phyloP scores from a whole-genome alignment of 768 basidiomycete species.

The Termitomyces sp. region DNA sequence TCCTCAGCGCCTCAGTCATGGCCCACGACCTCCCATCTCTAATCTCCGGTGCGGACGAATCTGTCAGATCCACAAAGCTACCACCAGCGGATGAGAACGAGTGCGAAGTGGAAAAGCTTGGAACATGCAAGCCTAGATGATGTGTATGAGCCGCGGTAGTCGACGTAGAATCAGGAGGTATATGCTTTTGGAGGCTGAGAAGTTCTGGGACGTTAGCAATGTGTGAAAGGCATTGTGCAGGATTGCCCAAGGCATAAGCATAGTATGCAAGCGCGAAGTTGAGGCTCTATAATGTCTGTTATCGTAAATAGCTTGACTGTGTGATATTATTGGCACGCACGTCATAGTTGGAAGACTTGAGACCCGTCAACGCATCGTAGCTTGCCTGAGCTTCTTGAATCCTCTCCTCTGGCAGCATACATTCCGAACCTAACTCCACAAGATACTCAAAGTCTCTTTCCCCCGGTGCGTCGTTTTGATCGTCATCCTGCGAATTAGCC shows the following conservation, averaged over 20 bases:
- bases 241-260: constrained; percentile 69
- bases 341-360: constrained; percentile 49
- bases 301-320: not conserved
- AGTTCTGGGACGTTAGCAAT: constrained; percentile 52
- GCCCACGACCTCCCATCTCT: constrained; percentile 71
- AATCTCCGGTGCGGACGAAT: constrained; percentile 46
- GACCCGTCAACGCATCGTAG: constrained; percentile 48
- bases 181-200: constrained; percentile 47
- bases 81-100: constrained; percentile 47
- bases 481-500: constrained; percentile 44
- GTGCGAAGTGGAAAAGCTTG: constrained; percentile 25
- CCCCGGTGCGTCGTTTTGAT: constrained; percentile 41
- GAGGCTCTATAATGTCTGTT: constrained; percentile 46
- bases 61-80: constrained; percentile 40
- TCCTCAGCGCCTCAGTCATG: constrained; percentile 67
- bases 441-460: constrained; percentile 29
- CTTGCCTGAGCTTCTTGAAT: constrained; percentile 51
- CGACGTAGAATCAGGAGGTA: constrained; percentile 34
- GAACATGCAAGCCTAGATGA: constrained; percentile 27
- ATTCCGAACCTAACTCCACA: constrained; percentile 52
- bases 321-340: constrained; percentile 34
- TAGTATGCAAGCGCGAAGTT: constrained; percentile 72
- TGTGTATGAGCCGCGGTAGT: constrained; percentile 15
- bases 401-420: constrained; percentile 47
- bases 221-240: constrained; percentile 56